phyloP scores from a whole-genome alignment of 805 yeast genomes.

The Blastobotrys attinorum region DNA sequence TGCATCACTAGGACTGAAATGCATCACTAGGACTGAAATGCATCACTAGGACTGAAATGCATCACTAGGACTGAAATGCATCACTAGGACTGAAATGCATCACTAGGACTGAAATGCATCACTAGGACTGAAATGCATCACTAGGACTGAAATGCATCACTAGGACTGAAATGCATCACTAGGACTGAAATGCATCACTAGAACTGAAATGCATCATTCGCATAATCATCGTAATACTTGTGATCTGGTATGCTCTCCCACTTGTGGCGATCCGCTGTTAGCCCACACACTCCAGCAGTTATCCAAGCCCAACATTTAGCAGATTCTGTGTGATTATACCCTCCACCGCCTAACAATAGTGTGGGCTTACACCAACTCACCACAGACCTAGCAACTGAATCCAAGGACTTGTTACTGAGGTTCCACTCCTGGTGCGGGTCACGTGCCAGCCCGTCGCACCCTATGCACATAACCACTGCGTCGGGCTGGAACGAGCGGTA shows the following conservation, averaged over 20 bases:
- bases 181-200: constrained; percentile 38
- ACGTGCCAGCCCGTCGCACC: constrained; percentile 65
- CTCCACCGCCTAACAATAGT: constrained; percentile 68
- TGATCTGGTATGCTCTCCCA: constrained; percentile 52
- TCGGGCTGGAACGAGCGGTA: constrained; percentile 38
- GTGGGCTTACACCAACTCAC: constrained; percentile 28
- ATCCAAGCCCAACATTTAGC: constrained; percentile 54
- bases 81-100: too few relatives aligned
- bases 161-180: too few relatives aligned
- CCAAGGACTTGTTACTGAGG: constrained; percentile 45
- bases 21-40: too few relatives aligned
- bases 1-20: too few relatives aligned
- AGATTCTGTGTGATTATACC: constrained; percentile 54
- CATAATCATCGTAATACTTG: constrained; percentile 35
- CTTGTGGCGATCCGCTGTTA: constrained; percentile 14
- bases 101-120: too few relatives aligned
- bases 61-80: too few relatives aligned
- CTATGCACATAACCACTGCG: constrained; percentile 56
- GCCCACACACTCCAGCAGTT: constrained; percentile 18
- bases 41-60: too few relatives aligned
- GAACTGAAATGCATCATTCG: constrained; percentile 39
- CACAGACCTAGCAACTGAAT: constrained; percentile 29
- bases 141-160: too few relatives aligned
- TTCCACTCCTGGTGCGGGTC: constrained; percentile 67
- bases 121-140: too few relatives aligned